Conservation (phyloP, 139 green algal species). For the Chlamydomonas schloesseri region DNA sequence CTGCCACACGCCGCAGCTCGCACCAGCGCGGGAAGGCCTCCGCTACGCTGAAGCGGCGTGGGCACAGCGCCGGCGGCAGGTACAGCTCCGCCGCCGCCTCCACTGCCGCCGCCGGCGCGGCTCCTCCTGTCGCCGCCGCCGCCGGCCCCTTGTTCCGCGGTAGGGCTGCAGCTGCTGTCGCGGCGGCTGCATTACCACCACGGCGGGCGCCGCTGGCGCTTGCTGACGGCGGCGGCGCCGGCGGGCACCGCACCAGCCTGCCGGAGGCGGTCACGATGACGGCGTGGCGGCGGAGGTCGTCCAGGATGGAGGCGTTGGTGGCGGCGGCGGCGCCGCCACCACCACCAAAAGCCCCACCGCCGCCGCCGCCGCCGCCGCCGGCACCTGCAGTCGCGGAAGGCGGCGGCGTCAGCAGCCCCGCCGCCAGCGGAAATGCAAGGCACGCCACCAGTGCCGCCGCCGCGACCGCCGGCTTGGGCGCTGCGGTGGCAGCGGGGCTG, state of each 20-base stretch:
- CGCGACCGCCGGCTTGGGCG: background rate
- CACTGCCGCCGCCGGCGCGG: no score
- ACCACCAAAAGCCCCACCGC: background rate
- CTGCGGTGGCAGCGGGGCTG: no score
- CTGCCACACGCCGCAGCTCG: background rate
- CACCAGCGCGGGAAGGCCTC: background rate
- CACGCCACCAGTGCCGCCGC: conserved; percentile 1
- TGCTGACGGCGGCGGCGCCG: no score
- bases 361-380: background rate
- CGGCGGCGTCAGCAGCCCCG: background rate
- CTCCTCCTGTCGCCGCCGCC: no score
- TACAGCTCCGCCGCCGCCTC: background rate
- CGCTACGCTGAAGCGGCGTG: background rate
- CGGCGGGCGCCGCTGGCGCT: no score
- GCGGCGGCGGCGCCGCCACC: background rate
- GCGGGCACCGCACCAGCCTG: background rate
- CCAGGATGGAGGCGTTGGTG: background rate
- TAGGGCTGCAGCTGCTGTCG: background rate
- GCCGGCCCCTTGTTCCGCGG: no score
- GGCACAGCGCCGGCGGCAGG: conserved; percentile 10
- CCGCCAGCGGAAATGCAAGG: conserved; percentile 12
- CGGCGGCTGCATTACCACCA: background rate
- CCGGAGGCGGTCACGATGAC: background rate
- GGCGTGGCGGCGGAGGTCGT: background rate
- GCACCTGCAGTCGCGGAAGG: background rate